These are phyloP conservation scores for Cyberlindnera sargentensis DNA, from an alignment of 805 yeast species.

Conservation along the genomic window DNA sequence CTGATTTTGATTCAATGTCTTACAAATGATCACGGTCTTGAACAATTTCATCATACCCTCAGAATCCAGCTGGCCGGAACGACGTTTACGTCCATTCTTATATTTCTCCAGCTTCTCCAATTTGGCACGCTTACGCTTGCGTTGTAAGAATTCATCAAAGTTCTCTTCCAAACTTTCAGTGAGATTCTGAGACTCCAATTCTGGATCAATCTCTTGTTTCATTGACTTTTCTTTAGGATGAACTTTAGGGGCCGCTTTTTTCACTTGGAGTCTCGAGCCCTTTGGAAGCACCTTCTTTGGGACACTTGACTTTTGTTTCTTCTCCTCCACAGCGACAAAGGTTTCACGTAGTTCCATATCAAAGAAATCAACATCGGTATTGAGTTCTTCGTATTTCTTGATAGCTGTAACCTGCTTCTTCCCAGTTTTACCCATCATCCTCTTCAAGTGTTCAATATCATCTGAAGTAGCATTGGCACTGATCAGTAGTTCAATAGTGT, in stretches of 20 bases:
- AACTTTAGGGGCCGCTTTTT: slow-evolving; percentile 1
- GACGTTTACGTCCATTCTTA: slow-evolving; percentile 13
- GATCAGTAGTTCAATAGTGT: slow-evolving; percentile 19
- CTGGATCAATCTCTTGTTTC: background rate
- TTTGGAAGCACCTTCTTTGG: background rate
- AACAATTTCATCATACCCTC: slow-evolving; percentile 31
- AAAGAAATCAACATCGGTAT: slow-evolving; percentile 21
- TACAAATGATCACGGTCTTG: slow-evolving; percentile 60
- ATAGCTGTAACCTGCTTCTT: background rate
- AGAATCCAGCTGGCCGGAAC: slow-evolving; percentile 11
- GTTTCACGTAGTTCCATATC: slow-evolving; percentile 18
- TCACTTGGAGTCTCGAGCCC: background rate
- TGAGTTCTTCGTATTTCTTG: slow-evolving; percentile 12
- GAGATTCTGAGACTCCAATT: background rate
- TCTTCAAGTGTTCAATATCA: slow-evolving; percentile 3
- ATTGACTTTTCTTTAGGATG: background rate
- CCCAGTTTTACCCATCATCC: background rate
- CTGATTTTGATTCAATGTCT: slow-evolving; percentile 47
- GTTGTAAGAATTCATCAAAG: background rate
- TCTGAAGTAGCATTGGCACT: slow-evolving; percentile 16
- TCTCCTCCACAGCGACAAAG: slow-evolving; percentile 4
- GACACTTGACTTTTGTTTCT: background rate
- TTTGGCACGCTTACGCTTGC: background rate
- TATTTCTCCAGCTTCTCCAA: background rate
- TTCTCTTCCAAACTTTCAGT: background rate